Evolutionary conservation across 176 grass and related monocot genomes (phyloP), one percentile per base, ranked within the genome.

Genomic region (Oryza coarctata): DNA sequence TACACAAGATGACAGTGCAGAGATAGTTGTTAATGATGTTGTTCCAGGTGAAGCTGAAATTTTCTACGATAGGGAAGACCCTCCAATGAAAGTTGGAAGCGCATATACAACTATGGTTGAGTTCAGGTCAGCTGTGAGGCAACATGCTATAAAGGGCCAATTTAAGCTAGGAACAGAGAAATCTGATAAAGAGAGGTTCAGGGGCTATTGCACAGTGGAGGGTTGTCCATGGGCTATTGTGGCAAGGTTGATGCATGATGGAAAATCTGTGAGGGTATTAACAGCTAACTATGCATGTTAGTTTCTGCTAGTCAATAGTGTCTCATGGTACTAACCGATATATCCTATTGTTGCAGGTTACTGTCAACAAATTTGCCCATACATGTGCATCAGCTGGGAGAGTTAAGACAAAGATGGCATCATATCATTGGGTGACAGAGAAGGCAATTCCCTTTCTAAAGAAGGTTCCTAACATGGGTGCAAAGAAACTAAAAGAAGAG

Each of bases 191-290:
- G 17, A 34, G 15, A 50, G 18, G 72, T 74, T 74, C 9, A 28
- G 23, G 2, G 34, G 73, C 0, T 38, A 39, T 22, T 62, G 74
- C 5, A 50, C 12, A 12, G 45, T 15, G 5, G 45, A 50, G 45
- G 45, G 45, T 6, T 50, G 74, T 76, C 22, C 22, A 26, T 76
- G 74, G 74, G 31, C 49, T 36, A 75, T 75, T 60, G 31, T 62
- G 1, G 74, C 52, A n/a, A 36, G 33, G 32, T 9, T 61, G 32
- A 61, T 26, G 12, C 31, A 14, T 26, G 74, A 39, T 39, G 12
- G 4, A 0, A 17, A 17, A 55, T 3, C 33, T 9, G 52, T 39
- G 4, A 76, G 33, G 52, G 52, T 62, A 38, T 12, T 34, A 23
- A 1, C 20, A 17, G 0, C 12, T 17, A 27, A 27, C 12, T 30